phyloP scores from a whole-genome alignment of 2,329 filamentous ascomycete species.

The Botrytis cinerea region DNA sequence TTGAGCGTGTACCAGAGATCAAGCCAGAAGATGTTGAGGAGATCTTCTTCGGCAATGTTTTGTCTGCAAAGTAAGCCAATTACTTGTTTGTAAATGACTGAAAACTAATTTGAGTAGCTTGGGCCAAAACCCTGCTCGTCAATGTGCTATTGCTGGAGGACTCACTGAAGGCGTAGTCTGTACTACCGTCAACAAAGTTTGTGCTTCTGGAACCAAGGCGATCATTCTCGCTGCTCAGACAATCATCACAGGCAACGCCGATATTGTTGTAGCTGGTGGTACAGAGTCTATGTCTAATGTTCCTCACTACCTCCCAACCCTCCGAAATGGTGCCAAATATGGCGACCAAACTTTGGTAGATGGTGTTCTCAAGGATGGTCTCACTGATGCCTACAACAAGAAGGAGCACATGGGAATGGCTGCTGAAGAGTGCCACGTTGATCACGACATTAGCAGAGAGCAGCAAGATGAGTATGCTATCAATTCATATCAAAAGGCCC shows the following conservation, averaged over 20 bases:
- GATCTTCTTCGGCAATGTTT: conserved; percentile 97
- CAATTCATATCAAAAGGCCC: conserved; percentile 89
- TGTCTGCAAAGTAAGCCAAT: conserved; percentile 80
- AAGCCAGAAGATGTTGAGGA: conserved; percentile 90
- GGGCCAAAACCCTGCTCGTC: conserved; percentile 93
- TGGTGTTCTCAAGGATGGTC: conserved; percentile 88
- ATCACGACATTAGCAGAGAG: conserved; percentile 79
- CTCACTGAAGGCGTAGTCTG: conserved; percentile 77
- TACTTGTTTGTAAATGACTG: conserved; percentile 9
- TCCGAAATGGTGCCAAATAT: conserved; percentile 89
- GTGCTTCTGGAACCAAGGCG: conserved; percentile 91
- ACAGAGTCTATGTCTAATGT: conserved; percentile 98
- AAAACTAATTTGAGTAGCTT: conserved; percentile 57
- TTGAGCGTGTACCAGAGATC: conserved; percentile 82
- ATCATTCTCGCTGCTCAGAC: conserved; percentile 94
- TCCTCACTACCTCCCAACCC: conserved; percentile 88
- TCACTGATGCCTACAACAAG: conserved; percentile 88
- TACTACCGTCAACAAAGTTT: conserved; percentile 99
- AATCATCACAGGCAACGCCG: conserved; percentile 94
- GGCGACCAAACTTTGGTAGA: conserved; percentile 88
- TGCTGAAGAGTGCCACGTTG: conserved; percentile 86
- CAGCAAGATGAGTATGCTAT: conserved; percentile 96
- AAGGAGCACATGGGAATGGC: conserved; percentile 96
- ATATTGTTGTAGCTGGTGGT: conserved; percentile 89
- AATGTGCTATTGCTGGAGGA: conserved; percentile 88